Evolutionary conservation across 1,284 basidiomycete species (phyloP).

Genomic region (Tilletia horrida): DNA sequence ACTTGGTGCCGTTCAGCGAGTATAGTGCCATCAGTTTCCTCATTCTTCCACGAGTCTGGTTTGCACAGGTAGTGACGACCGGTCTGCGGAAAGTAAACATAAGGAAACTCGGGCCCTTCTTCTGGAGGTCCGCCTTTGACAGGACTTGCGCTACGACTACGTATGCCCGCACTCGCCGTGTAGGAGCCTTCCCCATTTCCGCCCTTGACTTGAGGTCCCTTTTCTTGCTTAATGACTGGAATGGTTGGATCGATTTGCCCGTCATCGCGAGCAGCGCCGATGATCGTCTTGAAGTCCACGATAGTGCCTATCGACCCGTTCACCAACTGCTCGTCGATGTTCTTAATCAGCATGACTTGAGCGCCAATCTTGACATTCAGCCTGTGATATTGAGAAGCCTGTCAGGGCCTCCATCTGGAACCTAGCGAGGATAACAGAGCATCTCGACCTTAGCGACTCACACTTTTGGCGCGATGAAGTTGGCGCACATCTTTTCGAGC

Average conservation of each 20-base stretch:
- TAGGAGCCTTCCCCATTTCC: background rate
- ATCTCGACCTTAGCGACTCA: background rate
- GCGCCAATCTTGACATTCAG: constrained; percentile 69
- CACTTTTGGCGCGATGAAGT: constrained; percentile 36
- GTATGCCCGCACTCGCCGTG: background rate
- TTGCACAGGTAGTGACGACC: constrained; percentile 6
- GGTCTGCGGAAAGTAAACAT: background rate
- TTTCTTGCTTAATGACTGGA: background rate
- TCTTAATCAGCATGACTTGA: constrained; percentile 72
- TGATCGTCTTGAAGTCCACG: constrained; percentile 61
- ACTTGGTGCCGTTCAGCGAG: constrained; percentile 19
- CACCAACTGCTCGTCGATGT: constrained; percentile 69
- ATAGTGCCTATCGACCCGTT: constrained; percentile 79
- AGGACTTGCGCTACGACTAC: constrained; percentile 9
- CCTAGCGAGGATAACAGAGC: too few species aligned
- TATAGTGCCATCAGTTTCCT: background rate
- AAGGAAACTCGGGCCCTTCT: constrained; percentile 12
- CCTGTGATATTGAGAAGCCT: constrained; percentile 42
- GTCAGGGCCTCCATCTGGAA: constrained; percentile 37
- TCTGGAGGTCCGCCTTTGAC: background rate
- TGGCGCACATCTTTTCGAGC: constrained; percentile 35
- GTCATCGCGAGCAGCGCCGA: background rate
- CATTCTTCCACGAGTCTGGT: constrained; percentile 11
- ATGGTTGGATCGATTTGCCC: background rate
- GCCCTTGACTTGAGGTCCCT: background rate